These are phyloP conservation scores for Pistacia integerrima DNA, from an alignment of 345 rosid species.

Conservation along the genomic window DNA sequence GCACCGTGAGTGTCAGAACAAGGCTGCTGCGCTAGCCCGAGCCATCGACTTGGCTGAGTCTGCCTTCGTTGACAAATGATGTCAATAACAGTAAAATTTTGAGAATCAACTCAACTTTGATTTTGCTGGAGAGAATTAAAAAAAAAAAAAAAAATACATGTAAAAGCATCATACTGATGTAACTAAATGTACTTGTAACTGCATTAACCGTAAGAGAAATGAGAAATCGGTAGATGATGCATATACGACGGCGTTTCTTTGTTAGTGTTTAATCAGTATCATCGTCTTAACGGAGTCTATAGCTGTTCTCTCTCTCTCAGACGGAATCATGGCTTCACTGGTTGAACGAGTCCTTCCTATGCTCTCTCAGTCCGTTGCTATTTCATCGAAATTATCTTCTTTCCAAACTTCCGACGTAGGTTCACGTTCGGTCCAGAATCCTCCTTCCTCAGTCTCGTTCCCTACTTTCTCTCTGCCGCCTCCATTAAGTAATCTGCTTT, in stretches of 20 bases:
- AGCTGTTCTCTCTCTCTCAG: background rate
- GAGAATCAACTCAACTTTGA: background rate
- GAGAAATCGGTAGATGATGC: no score
- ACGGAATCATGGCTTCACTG: background rate
- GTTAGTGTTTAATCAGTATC: background rate
- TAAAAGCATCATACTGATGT: background rate
- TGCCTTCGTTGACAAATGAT: conserved; percentile 48
- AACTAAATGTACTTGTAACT: background rate
- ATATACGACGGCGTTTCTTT: background rate
- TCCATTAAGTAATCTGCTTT: background rate
- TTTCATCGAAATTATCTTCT: background rate
- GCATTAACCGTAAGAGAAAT: background rate
- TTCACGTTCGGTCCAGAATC: background rate
- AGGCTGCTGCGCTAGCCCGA: conserved; percentile 81
- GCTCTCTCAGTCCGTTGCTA: background rate
- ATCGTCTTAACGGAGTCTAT: background rate
- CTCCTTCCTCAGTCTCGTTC: background rate
- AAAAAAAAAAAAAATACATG: background rate
- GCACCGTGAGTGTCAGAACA: conserved; percentile 73
- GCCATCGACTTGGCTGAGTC: conserved; percentile 90
- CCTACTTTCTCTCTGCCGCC: background rate
- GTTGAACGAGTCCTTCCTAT: background rate
- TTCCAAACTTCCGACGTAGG: no score
- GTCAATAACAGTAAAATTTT: background rate
- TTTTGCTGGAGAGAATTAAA: background rate